phyloP scores from a whole-genome alignment of 1,284 basidiomycete species.

The Volvariella volvacea region DNA sequence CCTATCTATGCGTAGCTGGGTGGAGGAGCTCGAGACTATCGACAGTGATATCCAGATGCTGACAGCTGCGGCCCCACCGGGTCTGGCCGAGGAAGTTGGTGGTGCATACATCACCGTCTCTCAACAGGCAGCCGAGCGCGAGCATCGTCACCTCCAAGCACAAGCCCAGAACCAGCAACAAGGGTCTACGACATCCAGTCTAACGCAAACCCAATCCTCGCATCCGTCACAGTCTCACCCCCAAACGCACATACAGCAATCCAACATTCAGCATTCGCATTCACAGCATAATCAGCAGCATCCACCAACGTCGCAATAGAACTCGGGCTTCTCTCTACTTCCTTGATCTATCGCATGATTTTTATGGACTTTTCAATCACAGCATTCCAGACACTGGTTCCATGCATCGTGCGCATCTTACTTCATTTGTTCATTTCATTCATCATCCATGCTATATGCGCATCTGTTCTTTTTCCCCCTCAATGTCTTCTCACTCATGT shows the following conservation, averaged over 20 bases:
- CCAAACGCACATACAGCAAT: no score
- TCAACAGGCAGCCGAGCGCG: conserved; percentile 63
- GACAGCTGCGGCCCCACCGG: conserved; percentile 55
- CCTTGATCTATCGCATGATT: conserved; percentile 14
- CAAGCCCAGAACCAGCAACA: no score
- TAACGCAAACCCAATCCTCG: no score
- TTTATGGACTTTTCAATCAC: conserved; percentile 15
- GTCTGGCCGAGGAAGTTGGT: conserved; percentile 64
- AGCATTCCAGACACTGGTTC: conserved; percentile 14
- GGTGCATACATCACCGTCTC: conserved; percentile 83
- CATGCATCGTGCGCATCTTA: conserved; percentile 14
- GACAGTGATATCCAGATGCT: conserved; percentile 57
- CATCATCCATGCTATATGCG: conserved; percentile 20
- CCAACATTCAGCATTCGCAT: no score
- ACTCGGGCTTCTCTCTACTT: conserved; percentile 9
- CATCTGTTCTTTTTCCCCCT: conserved; percentile 17
- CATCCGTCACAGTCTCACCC: no score
- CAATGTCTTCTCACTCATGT: conserved; percentile 14
- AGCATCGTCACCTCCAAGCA: conserved; percentile 31
- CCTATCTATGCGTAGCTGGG: conserved; percentile 67
- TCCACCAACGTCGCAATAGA: conserved; percentile 16
- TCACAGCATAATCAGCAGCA: conserved; percentile 5
- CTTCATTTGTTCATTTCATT: conserved; percentile 9
- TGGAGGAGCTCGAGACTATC: conserved; percentile 61
- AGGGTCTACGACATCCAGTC: no score